Conservation (phyloP, 2,329 filamentous ascomycete species). For the Arthrinium puccinioides region DNA sequence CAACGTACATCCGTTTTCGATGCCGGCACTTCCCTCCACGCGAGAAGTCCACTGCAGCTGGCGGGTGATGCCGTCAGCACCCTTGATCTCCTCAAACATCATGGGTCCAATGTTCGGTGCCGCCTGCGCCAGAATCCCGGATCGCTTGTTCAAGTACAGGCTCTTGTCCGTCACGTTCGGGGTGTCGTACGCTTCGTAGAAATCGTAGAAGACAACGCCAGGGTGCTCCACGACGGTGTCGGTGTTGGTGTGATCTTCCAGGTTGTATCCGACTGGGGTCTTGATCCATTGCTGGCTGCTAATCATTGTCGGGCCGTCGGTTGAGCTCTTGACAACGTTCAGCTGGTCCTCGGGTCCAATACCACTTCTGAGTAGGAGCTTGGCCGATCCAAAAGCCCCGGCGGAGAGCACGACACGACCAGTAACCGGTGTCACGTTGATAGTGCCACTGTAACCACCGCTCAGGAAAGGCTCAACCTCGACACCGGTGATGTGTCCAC, state of each 20-base stretch:
- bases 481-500: conserved; percentile 56
- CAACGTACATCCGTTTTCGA: conserved; percentile 21
- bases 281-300: conserved; percentile 46
- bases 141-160: conserved; percentile 40
- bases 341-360: conserved; percentile 60
- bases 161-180: conserved; percentile 35
- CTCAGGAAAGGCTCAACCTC: conserved; percentile 51
- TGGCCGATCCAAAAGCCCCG: conserved; percentile 62
- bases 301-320: conserved; percentile 44
- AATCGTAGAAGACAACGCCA: conserved; percentile 54
- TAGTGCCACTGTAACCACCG: conserved; percentile 49
- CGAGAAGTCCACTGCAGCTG: conserved; percentile 61
- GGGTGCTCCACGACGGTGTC: conserved; percentile 39
- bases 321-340: conserved; percentile 39
- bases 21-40: conserved; percentile 48
- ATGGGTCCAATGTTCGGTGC: conserved; percentile 59
- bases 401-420: conserved; percentile 64
- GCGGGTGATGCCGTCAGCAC: conserved; percentile 51
- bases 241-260: conserved; percentile 51
- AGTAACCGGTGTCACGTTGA: conserved; percentile 50
- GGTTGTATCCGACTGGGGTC: conserved; percentile 51
- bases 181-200: conserved; percentile 52
- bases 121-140: conserved; percentile 56
- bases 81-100: conserved; percentile 51
- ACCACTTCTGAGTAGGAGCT: conserved; percentile 62